A percentile compares a stretch with the other conserved stretches of the same genome.
Conservation (phyloP, 148 eudicot species). For the Tetragonia tetragonoides region DNA sequence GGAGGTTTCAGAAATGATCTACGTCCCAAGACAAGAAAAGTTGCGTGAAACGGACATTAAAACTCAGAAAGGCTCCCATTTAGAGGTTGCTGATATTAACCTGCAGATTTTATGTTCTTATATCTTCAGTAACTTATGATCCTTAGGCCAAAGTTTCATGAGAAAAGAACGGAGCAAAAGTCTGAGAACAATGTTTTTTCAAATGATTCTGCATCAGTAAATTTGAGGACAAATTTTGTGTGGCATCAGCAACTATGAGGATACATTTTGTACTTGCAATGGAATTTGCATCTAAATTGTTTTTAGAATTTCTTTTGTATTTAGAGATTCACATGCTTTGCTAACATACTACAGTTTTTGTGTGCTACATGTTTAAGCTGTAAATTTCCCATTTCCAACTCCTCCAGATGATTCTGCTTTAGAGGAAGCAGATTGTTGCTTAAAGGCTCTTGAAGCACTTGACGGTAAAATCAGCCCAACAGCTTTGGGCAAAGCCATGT, state of each 20-base stretch:
- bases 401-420: constrained; percentile 64
- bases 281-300: too few species aligned
- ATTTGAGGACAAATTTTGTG: too few species aligned
- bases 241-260: too few species aligned
- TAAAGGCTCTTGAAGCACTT: constrained; percentile 81
- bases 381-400: constrained; percentile 89
- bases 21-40: constrained; percentile 42
- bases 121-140: too few species aligned
- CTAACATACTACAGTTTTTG: constrained; percentile 2
- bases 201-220: too few species aligned
- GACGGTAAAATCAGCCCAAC: constrained; percentile 64
- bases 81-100: constrained; percentile 17
- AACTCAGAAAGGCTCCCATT: constrained; percentile 11
- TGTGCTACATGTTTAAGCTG: constrained; percentile 45
- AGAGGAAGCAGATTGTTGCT: constrained; percentile 66
- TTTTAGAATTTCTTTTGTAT: too few species aligned
- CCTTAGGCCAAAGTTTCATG: too few species aligned
- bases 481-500: constrained; percentile 80
- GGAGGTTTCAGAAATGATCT: constrained; percentile 38
- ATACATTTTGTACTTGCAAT: too few species aligned
- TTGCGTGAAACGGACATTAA: constrained; percentile 29
- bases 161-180: too few species aligned
- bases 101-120: too few species aligned
- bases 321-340: background rate
- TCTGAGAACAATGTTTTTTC: too few species aligned